These are phyloP conservation scores for Leishmania arabica DNA, from an alignment of 208 protist species.

Conservation along the genomic window DNA sequence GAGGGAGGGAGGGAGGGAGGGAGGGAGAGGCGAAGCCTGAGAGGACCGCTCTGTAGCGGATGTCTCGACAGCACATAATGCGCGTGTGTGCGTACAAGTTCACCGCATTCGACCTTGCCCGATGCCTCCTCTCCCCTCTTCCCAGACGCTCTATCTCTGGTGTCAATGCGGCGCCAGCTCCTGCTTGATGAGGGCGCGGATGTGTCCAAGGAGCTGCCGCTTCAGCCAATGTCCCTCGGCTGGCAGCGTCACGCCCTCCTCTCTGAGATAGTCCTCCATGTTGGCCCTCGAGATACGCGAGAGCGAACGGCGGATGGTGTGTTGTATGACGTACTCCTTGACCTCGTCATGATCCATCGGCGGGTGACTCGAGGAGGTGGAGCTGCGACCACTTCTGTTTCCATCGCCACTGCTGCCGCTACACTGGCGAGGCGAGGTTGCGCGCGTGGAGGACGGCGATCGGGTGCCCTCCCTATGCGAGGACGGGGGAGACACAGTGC, in stretches of 20 bases:
- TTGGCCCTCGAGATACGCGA: constrained; percentile 34
- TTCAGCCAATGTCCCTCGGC: constrained; percentile 39
- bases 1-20: not conserved
- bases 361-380: constrained; percentile 2
- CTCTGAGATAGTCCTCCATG: constrained; percentile 42
- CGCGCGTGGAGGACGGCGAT: constrained; percentile 9
- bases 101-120: not conserved
- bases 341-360: constrained; percentile 43
- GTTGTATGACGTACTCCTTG: constrained; percentile 43
- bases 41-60: not conserved
- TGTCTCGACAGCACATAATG: not conserved
- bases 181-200: constrained; percentile 42
- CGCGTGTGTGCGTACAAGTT: not conserved
- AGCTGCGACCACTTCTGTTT: constrained; percentile 6
- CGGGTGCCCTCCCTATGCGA: constrained; percentile 8
- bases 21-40: not conserved
- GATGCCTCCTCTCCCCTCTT: not conserved
- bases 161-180: not conserved
- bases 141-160: not conserved
- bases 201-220: constrained; percentile 55
- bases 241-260: constrained; percentile 35
- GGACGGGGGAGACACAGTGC: constrained; percentile 6
- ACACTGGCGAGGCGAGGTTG: not conserved
- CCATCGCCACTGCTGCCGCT: not conserved
- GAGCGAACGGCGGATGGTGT: constrained; percentile 51